phyloP scores from a whole-genome alignment of 2,329 filamentous ascomycete species.

The Dactylellina cionopaga region DNA sequence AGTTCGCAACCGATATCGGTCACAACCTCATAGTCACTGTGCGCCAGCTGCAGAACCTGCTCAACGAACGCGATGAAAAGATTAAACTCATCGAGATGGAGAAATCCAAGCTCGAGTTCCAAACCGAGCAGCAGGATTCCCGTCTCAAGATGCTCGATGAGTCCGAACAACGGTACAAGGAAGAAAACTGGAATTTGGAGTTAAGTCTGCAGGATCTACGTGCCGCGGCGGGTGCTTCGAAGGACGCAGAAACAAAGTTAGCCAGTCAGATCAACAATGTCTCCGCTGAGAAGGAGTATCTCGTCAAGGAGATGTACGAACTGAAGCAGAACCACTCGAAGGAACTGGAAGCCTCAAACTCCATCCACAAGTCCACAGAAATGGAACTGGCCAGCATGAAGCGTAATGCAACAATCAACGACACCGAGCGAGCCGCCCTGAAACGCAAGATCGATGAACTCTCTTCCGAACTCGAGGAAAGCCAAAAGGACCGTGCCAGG shows the following conservation, averaged over 20 bases:
- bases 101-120: constrained; percentile 81
- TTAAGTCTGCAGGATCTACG: constrained; percentile 87
- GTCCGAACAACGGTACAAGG: constrained; percentile 94
- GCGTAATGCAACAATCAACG: constrained; percentile 79
- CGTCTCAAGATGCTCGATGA: constrained; percentile 86
- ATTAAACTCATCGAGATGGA: constrained; percentile 79
- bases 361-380: constrained; percentile 74
- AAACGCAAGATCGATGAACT: constrained; percentile 89
- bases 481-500: constrained; percentile 65
- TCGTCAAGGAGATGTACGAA: constrained; percentile 90
- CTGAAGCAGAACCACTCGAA: constrained; percentile 81
- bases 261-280: constrained; percentile 75
- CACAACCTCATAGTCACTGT: constrained; percentile 94
- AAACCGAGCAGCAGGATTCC: constrained; percentile 80
- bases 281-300: constrained; percentile 77
- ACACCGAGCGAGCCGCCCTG: constrained; percentile 79
- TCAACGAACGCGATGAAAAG: constrained; percentile 87
- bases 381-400: constrained; percentile 86
- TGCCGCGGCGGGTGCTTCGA: constrained; percentile 76
- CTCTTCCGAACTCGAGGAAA: constrained; percentile 62
- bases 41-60: constrained; percentile 82
- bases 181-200: constrained; percentile 98
- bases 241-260: constrained; percentile 84
- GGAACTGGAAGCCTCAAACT: constrained; percentile 79
- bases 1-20: constrained; percentile 98